phyloP scores from a whole-genome alignment of 2,329 filamentous ascomycete genomes.

The Fusarium brevicatenulatum region DNA sequence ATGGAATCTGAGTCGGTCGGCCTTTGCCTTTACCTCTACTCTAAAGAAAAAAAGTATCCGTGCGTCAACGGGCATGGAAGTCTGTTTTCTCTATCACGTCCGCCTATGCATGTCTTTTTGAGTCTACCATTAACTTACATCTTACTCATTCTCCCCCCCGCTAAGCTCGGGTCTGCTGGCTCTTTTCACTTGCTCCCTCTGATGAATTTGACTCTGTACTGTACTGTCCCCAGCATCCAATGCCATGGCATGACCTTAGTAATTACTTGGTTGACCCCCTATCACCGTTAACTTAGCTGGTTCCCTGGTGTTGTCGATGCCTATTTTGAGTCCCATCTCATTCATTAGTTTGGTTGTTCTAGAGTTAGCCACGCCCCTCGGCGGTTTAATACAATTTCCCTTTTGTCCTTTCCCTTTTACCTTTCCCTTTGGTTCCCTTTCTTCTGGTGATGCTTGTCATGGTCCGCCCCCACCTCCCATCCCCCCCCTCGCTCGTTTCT shows the following conservation, averaged over 20 bases:
- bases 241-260: background rate
- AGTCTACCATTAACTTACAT: slow-evolving; percentile 20
- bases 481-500: slow-evolving; percentile 26
- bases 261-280: slow-evolving; percentile 39
- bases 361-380: slow-evolving; percentile 31
- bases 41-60: slow-evolving; percentile 18
- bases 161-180: slow-evolving; percentile 33
- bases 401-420: slow-evolving; percentile 36
- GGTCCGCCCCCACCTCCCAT: slow-evolving; percentile 34
- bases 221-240: slow-evolving; percentile 8
- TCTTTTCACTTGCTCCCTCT: slow-evolving; percentile 18
- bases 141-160: slow-evolving; percentile 18
- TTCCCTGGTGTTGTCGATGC: slow-evolving; percentile 26
- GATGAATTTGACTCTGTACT: slow-evolving; percentile 21
- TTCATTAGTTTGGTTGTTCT: slow-evolving; percentile 7
- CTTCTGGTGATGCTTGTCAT: slow-evolving; percentile 37
- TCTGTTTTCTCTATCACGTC: slow-evolving; percentile 37
- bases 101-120: slow-evolving; percentile 28
- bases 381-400: slow-evolving; percentile 46
- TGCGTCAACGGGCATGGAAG: slow-evolving; percentile 19
- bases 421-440: slow-evolving; percentile 27
- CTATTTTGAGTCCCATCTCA: slow-evolving; percentile 12
- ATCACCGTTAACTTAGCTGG: slow-evolving; percentile 17
- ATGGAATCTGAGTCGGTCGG: slow-evolving; percentile 40
- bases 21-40: slow-evolving; percentile 29